Evolutionary conservation across 371 early-diverging fungal genomes (phyloP), one percentile per base, ranked within the genome.

Genomic region (Syncephalastrum sp.): DNA sequence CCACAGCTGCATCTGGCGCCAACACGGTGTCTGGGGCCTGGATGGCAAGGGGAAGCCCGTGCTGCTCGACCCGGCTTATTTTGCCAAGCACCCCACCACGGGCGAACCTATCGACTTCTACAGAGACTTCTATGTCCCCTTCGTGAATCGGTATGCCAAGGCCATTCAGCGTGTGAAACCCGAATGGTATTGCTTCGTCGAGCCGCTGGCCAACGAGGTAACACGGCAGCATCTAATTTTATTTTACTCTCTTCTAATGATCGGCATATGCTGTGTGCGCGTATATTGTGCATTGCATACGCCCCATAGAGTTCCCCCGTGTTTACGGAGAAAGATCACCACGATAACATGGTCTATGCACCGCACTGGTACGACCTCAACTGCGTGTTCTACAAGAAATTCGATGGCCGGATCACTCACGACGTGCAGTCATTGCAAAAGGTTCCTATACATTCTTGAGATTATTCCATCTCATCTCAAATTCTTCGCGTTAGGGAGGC

Each of bases 351-450:
- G 16, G 77, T 91, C 1, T 91, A 84, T 57, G 88, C 92, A 10
- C 92, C 92, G 19, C 92, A 91, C 66, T 91, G 92, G 92, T 91
- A 91, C 59, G 92, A 91, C 54, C 68, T 91, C 14, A 85, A 89
- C 48, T 80, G 86, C 42, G 66, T 91, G 15, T 89, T 89, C 56
- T 82, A 83, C 67, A 93, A 91, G 66, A 67, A 82, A 15, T 91
- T 91, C 44, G 80, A 88, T 57, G 85, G 87, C 8, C 67, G 77
- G 13, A 71, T 91, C 24, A 91, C 91, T 2, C 90, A 91, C 58
- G 90, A 92, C 60, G 90, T 91, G 0, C 90, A 89, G 57, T 75
- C 81, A 1, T 74, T 91, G 27, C 80, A 84, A 56, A 76, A 82
- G 66, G 89, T 88, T 21, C 21, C 76, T 57, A 29, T 8, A 38